phyloP scores from a whole-genome alignment of 1,284 basidiomycete genomes.

The Sanghuangporus weigelae region DNA sequence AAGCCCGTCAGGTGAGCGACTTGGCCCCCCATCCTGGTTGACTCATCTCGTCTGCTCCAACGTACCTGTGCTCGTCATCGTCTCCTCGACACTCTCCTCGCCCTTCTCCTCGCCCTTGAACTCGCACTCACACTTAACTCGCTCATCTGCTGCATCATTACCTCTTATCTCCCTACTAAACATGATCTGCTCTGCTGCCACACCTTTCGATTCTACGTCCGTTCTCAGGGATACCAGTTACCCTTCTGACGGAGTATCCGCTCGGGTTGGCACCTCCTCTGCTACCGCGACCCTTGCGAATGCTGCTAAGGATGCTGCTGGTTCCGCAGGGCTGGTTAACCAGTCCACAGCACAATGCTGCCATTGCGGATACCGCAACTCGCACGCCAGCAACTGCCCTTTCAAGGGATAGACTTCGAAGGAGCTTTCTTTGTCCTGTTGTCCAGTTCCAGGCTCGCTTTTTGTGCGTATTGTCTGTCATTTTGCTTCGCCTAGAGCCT shows the following conservation, averaged over 20 bases:
- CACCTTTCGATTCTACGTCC: background rate
- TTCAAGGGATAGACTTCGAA: conserved; percentile 35
- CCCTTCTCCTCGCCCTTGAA: background rate
- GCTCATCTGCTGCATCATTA: background rate
- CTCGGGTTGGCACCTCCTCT: background rate
- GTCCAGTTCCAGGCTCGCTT: background rate
- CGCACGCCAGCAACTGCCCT: conserved; percentile 62
- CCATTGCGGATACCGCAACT: conserved; percentile 67
- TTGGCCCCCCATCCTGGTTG: background rate
- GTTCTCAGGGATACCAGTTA: background rate
- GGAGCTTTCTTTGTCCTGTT: background rate
- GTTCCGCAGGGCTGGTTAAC: conserved; percentile 20
- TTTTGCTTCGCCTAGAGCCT: background rate
- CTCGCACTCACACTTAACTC: background rate
- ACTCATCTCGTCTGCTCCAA: background rate
- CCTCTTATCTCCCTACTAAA: background rate
- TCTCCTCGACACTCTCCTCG: background rate
- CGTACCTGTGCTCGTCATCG: background rate
- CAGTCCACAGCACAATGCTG: conserved; percentile 63
- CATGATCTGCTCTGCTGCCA: conserved; percentile 5
- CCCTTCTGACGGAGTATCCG: background rate
- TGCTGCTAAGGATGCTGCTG: background rate
- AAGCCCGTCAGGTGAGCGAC: background rate
- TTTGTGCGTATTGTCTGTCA: background rate
- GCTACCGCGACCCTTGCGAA: conserved; percentile 1